Evolutionary conservation across 257 asterid genomes (phyloP).

Genomic region (Penstemon eatonii): DNA sequence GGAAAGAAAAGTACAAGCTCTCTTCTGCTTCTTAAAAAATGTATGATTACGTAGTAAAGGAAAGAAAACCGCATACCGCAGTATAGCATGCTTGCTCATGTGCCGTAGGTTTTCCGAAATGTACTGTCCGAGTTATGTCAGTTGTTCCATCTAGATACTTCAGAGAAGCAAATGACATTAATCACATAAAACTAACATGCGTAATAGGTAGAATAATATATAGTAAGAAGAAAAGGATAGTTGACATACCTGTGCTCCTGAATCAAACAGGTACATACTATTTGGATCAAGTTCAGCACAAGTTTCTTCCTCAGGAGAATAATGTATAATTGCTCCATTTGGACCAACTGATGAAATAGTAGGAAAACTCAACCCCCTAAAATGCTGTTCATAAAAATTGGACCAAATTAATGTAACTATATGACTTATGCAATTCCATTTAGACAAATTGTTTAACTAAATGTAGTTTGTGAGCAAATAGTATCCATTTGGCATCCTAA

Average conservation of each 20-base stretch:
- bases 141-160: conserved; percentile 99
- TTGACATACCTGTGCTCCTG: conserved; percentile 89
- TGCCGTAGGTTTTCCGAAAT: conserved; percentile 84
- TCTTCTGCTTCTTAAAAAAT: conserved; percentile 2
- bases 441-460: not conserved
- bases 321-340: conserved; percentile 91
- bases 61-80: conserved; percentile 58
- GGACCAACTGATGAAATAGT: conserved; percentile 97
- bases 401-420: conserved; percentile 11
- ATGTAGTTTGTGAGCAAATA: conserved; percentile 3
- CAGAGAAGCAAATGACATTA: conserved; percentile 33
- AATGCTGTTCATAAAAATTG: conserved; percentile 55
- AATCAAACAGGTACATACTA: conserved; percentile 80
- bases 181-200: conserved; percentile 27
- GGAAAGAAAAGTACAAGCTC: not conserved
- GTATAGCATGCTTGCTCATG: conserved; percentile 98
- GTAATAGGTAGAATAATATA: conserved; percentile 17
- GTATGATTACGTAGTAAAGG: not conserved
- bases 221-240: conserved; percentile 6
- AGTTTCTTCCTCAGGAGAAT: conserved; percentile 66
- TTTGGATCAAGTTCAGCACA: conserved; percentile 92
- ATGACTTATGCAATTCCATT: not conserved
- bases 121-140: conserved; percentile 94
- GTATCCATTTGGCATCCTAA: conserved; percentile 13
- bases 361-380: conserved; percentile 90